Evolutionary conservation across 805 yeast species (phyloP), one percentile per base, ranked within the genome.

Genomic region (Kuraishia molischiana): DNA sequence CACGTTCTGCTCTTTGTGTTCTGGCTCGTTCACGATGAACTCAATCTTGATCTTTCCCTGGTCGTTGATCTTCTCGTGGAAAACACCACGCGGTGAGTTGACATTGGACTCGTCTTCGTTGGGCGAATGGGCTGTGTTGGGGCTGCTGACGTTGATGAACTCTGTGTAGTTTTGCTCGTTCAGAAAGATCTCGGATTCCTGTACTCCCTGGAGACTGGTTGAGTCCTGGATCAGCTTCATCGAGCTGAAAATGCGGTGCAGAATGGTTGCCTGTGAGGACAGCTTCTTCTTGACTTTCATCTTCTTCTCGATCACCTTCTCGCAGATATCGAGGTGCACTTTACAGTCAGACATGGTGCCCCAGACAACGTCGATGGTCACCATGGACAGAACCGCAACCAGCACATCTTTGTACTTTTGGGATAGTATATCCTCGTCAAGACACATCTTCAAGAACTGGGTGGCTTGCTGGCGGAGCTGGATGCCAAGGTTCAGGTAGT

Each of bases 261-360:
- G 60, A 22, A 81, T 72, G 40, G 76, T 66, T 1, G 95, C 95
- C 56, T 85, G 85, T 17, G 83, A 68, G 0, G 89, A 78, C 18
- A 85, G 56, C 43, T 72, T 74, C 47, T 79, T 74, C 51, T 86
- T 74, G 38, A 64, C 68, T 32, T 62, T 62, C 79, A 80, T 78
- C 49, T 90, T 75, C 46, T 76, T 71, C 24, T 74, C 72, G 19
- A 86, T 79, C 40, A 84, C 79, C 39, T 71, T 72, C 43, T 85
- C 90, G 60, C 95, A 83, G 48, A 86, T 75, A 38, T 76, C 72
- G 38, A 86, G 64, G 58, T 85, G 85, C 41, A 77, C 70, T 44
- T 75, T 77, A 50, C 95, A 85, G 46, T 83, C 92, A 39, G 82
- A 79, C 89, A 84, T 83, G 1, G 90, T 77, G 3, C 95, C 95